Evolutionary conservation across 495 filamentous ascomycete species (phyloP), one percentile per base, ranked within the genome.

Genomic region (Hypoxylon cercidicola): DNA sequence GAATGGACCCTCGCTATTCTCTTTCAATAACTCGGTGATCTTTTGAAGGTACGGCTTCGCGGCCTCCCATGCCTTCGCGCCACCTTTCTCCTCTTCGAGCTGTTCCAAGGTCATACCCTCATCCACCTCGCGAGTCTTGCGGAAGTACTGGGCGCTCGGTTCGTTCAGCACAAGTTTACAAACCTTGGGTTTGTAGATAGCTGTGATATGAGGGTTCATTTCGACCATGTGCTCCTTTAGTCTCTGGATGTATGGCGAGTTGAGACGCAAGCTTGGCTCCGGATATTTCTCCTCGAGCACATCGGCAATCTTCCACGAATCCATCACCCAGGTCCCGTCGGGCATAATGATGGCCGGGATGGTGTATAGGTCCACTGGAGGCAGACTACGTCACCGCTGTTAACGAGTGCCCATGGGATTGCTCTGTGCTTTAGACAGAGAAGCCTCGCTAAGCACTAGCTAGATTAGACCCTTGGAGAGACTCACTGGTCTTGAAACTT

Each of bases 321-420:
- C 87, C 83, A 85, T 89, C 5, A 86, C 39, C 60, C 81, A 85
- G 13, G 73, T 79, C 21, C 77, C 83, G 45, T 83, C 80, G 10
- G 84, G 77, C 39, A 84, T 64, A 37, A 66, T 72, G 62, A 88
- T 71, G 25, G 84, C 72, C 1, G 88, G 88, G 64, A 81, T 77
- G 4, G 84, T 85, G 76, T 87, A 89, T 23, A 72, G 4, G 10
- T 59, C 47, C 13, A 43, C 53, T 20, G 60, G 71, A 0, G 71
- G 69, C 47, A 74, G 54, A 64, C 81, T 86, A 55, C 11, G 12
- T 20, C 1, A 20, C 15, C 45, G 32, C 72, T 74, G 52, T 71
- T 18, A 68, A 34, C 8, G 10, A 45, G 11, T 58, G 50, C 30
- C 25, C 1, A 44, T 49, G 41, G 43, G 11, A 34, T n/a, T 35